Conservation (phyloP, 495 filamentous ascomycete genomes). For the Aspergillus conjunctus region DNA sequence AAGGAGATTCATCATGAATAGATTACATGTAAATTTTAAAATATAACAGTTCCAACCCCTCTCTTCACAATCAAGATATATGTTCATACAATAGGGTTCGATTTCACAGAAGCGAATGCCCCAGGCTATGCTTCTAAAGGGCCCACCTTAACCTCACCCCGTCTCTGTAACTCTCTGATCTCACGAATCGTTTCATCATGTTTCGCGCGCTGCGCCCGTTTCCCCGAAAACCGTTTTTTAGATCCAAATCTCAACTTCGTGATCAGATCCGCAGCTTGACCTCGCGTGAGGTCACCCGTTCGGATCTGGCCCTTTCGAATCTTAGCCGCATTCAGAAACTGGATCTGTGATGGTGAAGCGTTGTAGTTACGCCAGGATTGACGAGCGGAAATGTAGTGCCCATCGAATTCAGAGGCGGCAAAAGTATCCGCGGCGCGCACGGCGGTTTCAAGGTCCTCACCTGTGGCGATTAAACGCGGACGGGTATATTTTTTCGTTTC, state of each 20-base stretch:
- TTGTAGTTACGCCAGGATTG: slow-evolving; percentile 67
- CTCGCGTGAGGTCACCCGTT: slow-evolving; percentile 66
- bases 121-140: slow-evolving; percentile 45
- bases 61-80: no score
- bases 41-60: no score
- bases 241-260: slow-evolving; percentile 86
- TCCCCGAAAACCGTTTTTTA: slow-evolving; percentile 63
- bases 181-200: slow-evolving; percentile 39
- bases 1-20: no score
- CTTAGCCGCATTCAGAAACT: slow-evolving; percentile 69
- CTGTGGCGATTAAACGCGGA: slow-evolving; percentile 64
- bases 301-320: slow-evolving; percentile 56
- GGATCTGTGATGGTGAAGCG: slow-evolving; percentile 69
- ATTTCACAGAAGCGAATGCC: not conserved
- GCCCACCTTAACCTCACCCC: slow-evolving; percentile 64
- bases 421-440: slow-evolving; percentile 83
- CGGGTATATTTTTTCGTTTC: slow-evolving; percentile 51
- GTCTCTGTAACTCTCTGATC: slow-evolving; percentile 37
- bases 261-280: slow-evolving; percentile 87
- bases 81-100: no score
- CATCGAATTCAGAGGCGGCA: slow-evolving; percentile 63
- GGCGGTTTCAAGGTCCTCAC: slow-evolving; percentile 65
- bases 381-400: slow-evolving; percentile 55
- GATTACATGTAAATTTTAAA: no score
- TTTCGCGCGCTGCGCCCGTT: slow-evolving; percentile 40